Evolutionary conservation across 768 basidiomycete species (phyloP).

Genomic region (Baorangia bicolor): DNA sequence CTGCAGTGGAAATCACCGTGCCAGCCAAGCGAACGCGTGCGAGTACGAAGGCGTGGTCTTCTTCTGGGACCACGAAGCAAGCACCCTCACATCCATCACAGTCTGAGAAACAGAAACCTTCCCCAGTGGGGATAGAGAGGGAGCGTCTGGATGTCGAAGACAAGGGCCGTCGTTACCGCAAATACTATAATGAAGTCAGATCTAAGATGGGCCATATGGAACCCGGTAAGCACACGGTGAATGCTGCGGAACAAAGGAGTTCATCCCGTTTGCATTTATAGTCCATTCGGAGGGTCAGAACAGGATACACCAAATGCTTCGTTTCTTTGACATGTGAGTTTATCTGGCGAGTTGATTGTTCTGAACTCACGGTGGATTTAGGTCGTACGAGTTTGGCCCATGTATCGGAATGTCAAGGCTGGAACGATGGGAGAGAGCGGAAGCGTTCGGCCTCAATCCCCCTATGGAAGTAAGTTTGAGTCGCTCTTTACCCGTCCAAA

Average conservation of each 20-base stretch:
- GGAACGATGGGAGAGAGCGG: slow-evolving; percentile 85
- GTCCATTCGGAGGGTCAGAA: slow-evolving; percentile 66
- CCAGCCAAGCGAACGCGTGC: slow-evolving; percentile 28
- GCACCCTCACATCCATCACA: neutral
- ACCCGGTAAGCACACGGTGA: slow-evolving; percentile 52
- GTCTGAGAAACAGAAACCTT: slow-evolving; percentile 4
- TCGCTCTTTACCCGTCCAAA: neutral
- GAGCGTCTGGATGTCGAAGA: slow-evolving; percentile 42
- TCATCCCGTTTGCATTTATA: slow-evolving; percentile 28
- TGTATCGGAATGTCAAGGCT: slow-evolving; percentile 78
- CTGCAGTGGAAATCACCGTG: slow-evolving; percentile 4
- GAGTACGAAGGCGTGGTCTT: slow-evolving; percentile 16
- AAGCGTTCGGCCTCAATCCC: slow-evolving; percentile 74
- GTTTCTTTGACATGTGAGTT: slow-evolving; percentile 73
- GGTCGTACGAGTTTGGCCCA: slow-evolving; percentile 79
- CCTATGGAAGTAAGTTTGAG: slow-evolving; percentile 63
- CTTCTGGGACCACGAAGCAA: slow-evolving; percentile 3
- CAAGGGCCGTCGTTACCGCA: slow-evolving; percentile 52
- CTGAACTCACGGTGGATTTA: slow-evolving; percentile 27
- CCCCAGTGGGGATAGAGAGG: slow-evolving; percentile 13
- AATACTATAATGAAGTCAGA: slow-evolving; percentile 45
- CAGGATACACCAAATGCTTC: slow-evolving; percentile 68
- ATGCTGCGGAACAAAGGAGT: neutral
- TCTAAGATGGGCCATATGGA: slow-evolving; percentile 53
- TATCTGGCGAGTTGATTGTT: neutral